Percentiles rank a stretch among this genome's conserved stretches.
Evolutionary conservation across 106 monocot genomes (phyloP).

Genomic region (Allium sativum): DNA sequence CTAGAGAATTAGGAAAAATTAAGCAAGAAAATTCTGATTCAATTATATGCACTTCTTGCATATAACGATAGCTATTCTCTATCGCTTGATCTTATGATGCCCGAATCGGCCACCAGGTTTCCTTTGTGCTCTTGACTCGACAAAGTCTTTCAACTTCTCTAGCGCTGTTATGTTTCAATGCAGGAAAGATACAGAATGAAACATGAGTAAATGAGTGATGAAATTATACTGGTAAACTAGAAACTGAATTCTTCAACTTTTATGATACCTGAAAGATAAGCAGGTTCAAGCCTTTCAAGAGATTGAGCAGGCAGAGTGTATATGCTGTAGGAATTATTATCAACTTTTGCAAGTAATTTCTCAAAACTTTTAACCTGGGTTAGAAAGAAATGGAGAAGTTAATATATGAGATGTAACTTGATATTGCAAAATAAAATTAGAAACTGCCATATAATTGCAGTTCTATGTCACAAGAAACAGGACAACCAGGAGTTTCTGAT

Average conservation of each 20-base stretch:
- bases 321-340: constrained; percentile 27
- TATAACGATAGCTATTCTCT: background rate
- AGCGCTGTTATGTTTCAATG: constrained; percentile 3
- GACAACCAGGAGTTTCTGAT: no score
- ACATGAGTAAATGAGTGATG: background rate
- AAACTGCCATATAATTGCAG: no score
- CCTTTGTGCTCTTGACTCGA: constrained; percentile 2
- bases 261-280: constrained; percentile 48
- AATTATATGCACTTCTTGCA: no score
- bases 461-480: no score
- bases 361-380: constrained; percentile 57
- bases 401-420: no score
- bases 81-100: background rate
- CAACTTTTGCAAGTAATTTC: constrained; percentile 59
- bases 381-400: background rate
- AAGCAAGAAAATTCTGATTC: no score
- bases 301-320: constrained; percentile 33
- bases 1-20: no score
- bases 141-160: constrained; percentile 4
- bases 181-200: background rate
- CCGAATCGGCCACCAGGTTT: background rate
- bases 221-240: no score
- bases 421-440: no score
- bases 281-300: constrained; percentile 42
- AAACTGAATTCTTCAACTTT: background rate